Evolutionary conservation across 2,329 filamentous ascomycete genomes (phyloP).

Genomic region (Penicillium paneum): DNA sequence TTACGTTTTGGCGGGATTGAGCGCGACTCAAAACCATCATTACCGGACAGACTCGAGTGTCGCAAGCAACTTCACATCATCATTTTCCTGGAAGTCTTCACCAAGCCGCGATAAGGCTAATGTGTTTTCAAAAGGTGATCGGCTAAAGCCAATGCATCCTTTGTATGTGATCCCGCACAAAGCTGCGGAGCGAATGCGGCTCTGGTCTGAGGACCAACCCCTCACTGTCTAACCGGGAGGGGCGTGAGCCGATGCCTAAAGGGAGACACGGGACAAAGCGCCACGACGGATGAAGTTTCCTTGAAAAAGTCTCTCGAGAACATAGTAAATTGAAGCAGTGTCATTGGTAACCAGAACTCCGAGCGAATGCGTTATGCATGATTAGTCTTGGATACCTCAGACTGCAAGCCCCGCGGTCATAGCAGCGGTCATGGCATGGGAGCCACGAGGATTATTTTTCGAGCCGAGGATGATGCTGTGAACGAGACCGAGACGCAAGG

Average conservation of each 20-base stretch:
- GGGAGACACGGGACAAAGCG: background rate
- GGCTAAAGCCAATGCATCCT: conserved; percentile 70
- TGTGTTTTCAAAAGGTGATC: conserved; percentile 68
- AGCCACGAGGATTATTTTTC: conserved; percentile 11
- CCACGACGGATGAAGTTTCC: background rate
- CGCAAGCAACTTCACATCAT: conserved; percentile 33
- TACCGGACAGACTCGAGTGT: conserved; percentile 42
- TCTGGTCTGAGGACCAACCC: conserved; percentile 56
- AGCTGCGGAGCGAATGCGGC: conserved; percentile 61
- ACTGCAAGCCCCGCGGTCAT: conserved; percentile 7
- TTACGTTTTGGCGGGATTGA: conserved; percentile 84
- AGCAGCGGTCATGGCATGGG: conserved; percentile 10
- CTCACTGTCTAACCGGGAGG: conserved; percentile 8
- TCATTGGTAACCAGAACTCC: conserved; percentile 3
- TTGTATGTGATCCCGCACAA: conserved; percentile 78
- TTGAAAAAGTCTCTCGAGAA: background rate
- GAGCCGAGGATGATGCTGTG: background rate
- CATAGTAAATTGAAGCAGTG: background rate
- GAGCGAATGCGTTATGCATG: conserved; percentile 6
- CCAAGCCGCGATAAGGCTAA: conserved; percentile 49
- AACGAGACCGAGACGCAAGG: conserved; percentile 14
- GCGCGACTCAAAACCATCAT: conserved; percentile 69
- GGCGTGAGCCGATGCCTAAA: background rate
- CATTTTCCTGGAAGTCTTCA: conserved; percentile 41
- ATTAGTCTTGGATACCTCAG: background rate